Conservation (phyloP, 768 basidiomycete genomes). For the Termitomyces heimii region DNA sequence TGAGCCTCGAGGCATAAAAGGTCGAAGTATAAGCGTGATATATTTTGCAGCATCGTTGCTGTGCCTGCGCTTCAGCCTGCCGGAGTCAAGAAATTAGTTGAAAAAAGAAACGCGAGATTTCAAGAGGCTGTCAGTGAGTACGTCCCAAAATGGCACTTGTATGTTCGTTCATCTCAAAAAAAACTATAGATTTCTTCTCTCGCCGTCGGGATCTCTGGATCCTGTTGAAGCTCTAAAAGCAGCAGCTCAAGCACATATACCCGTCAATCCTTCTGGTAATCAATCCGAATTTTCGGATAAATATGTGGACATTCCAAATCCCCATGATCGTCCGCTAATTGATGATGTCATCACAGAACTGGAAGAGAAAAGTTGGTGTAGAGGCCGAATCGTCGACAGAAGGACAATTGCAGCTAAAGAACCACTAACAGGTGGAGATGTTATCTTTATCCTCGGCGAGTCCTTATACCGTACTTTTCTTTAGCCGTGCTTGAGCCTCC, state of each 20-base stretch:
- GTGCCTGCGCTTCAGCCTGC: constrained; percentile 43
- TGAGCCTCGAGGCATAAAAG: constrained; percentile 4
- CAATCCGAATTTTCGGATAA: constrained; percentile 3
- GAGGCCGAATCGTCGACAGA: constrained; percentile 58
- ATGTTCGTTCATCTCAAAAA: neutral
- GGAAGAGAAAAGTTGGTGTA: constrained; percentile 56
- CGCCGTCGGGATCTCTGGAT: constrained; percentile 49
- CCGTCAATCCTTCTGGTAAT: constrained; percentile 45
- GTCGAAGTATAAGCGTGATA: neutral
- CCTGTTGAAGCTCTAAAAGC: constrained; percentile 57
- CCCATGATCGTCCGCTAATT: constrained; percentile 52
- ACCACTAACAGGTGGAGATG: constrained; percentile 37
- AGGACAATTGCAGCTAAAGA: constrained; percentile 48
- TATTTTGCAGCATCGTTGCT: constrained; percentile 8
- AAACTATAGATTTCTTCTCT: constrained; percentile 47
- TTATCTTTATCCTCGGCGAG: neutral
- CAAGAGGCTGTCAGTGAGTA: constrained; percentile 65
- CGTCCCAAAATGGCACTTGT: neutral
- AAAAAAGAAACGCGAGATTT: constrained; percentile 64
- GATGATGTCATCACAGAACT: constrained; percentile 54
- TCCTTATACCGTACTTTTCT: neutral
- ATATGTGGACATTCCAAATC: constrained; percentile 28
- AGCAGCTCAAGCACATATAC: constrained; percentile 67
- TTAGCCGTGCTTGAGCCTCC: constrained; percentile 46
- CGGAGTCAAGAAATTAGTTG: constrained; percentile 63